Percentiles rank a stretch among this genome's conserved stretches.
phyloP scores from a whole-genome alignment of 306 rosid species.

The Corylus americana region DNA sequence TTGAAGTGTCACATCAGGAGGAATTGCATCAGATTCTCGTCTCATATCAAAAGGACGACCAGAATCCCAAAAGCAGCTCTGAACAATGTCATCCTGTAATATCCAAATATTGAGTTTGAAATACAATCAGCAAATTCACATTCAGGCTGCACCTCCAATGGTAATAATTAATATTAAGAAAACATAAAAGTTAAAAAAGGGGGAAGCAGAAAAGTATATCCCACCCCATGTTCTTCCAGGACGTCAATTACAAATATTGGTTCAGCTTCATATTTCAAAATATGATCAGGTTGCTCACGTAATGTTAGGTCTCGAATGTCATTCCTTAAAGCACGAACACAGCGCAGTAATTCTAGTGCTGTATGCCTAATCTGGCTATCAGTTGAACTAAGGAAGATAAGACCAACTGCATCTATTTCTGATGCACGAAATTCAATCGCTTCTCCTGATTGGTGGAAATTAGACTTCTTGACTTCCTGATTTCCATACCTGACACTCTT shows the following conservation, averaged over 20 bases:
- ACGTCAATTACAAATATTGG: slow-evolving; percentile 95
- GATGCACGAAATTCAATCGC: slow-evolving; percentile 83
- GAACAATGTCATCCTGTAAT: slow-evolving; percentile 94
- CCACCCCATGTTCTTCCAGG: slow-evolving; percentile 98
- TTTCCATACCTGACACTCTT: slow-evolving; percentile 54
- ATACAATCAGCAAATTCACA: not conserved
- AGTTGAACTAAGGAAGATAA: slow-evolving; percentile 94
- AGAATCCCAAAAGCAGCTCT: slow-evolving; percentile 96
- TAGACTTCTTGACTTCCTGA: slow-evolving; percentile 69
- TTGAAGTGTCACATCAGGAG: slow-evolving; percentile 89
- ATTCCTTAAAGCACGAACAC: slow-evolving; percentile 96
- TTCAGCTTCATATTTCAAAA: slow-evolving; percentile 79
- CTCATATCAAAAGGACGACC: slow-evolving; percentile 93
- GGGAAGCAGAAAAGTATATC: slow-evolving; percentile 21
- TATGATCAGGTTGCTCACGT: slow-evolving; percentile 63
- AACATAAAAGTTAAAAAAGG: slow-evolving; percentile 6
- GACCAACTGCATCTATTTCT: slow-evolving; percentile 96
- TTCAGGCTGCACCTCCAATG: slow-evolving; percentile 27
- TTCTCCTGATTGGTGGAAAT: slow-evolving; percentile 75
- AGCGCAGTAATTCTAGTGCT: slow-evolving; percentile 88
- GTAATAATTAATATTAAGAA: not conserved
- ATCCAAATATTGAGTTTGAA: slow-evolving; percentile 31
- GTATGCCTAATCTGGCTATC: slow-evolving; percentile 97
- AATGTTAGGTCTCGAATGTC: slow-evolving; percentile 74
- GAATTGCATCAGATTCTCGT: slow-evolving; percentile 92